Base-by-base conservation (phyloP, 2,329 filamentous ascomycete genomes). In the Scytalidium lignicola region DNA sequence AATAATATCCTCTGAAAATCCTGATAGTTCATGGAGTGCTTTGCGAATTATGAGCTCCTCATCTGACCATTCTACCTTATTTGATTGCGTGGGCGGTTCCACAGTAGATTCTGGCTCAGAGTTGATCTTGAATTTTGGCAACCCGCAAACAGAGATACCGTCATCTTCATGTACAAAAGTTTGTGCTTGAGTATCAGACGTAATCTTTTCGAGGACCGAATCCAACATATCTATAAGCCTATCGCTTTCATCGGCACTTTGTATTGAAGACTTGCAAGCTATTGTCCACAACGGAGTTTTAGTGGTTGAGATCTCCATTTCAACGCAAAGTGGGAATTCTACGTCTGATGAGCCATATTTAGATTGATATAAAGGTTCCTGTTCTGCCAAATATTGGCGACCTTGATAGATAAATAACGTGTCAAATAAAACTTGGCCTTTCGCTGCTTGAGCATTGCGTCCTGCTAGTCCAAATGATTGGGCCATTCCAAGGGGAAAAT, bases 251-350 rank as follows among this genome's bases (percentile, higher is more conserved):
- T 62, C 50, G 1, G 64, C 55, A 12, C 76, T 71, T 5, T 83
- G 65, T 10, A 80, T 75, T 1, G 69, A 68, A 1, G 76, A 71
- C 58, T 88, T 83, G 53, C 84, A 85, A 3, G 90, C 88, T 17
- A 83, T 75, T 12, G 88, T 82, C 85, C 90, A 93, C 0, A 82
- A 53, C 1, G 95, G 63, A 23, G 48, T 47, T 0, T 67, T 60
- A 17, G 77, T 67, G 0, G 67, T 70, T 0, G 78, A 64, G 5
- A 79, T 67, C 62, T 95, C 89, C 64, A 93, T 82, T 67, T 96
- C 91, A 2, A 89, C 78, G 58, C 88, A 93, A 3, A 95, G 68
- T 0, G 88, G 85, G 64, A 91, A 95, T 55, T 95, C 90, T 1
- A 92, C 82, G 19, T 83, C 78, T 0, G 88, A 84, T 2, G 71